phyloP scores from a whole-genome alignment of 257 asterid genomes.

The Salvia splendens region DNA sequence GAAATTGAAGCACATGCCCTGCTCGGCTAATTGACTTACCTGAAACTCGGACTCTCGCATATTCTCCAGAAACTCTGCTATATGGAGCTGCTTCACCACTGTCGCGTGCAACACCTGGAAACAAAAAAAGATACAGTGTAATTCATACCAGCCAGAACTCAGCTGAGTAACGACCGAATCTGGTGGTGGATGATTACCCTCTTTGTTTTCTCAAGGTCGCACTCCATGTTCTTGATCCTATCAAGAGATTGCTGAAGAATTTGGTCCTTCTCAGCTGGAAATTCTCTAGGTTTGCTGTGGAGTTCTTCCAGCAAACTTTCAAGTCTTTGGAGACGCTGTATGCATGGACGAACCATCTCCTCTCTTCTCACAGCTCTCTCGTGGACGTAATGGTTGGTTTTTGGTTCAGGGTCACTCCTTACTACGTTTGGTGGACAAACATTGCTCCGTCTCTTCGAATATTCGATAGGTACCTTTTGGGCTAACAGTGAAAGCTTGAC shows the following conservation, averaged over 20 bases:
- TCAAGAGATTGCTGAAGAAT: constrained; percentile 79
- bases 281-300: constrained; percentile 69
- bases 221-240: constrained; percentile 81
- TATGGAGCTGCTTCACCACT: constrained; percentile 75
- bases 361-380: constrained; percentile 39
- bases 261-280: constrained; percentile 85
- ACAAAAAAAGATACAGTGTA: background rate
- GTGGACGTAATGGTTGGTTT: constrained; percentile 28
- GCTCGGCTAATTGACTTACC: constrained; percentile 29
- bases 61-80: constrained; percentile 69
- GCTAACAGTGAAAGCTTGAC: constrained; percentile 42
- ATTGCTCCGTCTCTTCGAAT: constrained; percentile 56
- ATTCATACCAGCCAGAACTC: constrained; percentile 13
- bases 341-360: constrained; percentile 57
- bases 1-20: background rate
- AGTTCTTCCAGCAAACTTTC: constrained; percentile 77
- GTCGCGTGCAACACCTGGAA: constrained; percentile 70
- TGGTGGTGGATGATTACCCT: constrained; percentile 48
- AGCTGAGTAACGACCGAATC: constrained; percentile 11
- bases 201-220: constrained; percentile 85
- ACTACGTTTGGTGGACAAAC: constrained; percentile 42
- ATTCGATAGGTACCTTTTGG: constrained; percentile 47
- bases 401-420: constrained; percentile 42
- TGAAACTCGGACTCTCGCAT: constrained; percentile 53
- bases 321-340: constrained; percentile 72